Conservation (phyloP, 2,329 filamentous ascomycete genomes). For the Annulohypoxylon truncatum region DNA sequence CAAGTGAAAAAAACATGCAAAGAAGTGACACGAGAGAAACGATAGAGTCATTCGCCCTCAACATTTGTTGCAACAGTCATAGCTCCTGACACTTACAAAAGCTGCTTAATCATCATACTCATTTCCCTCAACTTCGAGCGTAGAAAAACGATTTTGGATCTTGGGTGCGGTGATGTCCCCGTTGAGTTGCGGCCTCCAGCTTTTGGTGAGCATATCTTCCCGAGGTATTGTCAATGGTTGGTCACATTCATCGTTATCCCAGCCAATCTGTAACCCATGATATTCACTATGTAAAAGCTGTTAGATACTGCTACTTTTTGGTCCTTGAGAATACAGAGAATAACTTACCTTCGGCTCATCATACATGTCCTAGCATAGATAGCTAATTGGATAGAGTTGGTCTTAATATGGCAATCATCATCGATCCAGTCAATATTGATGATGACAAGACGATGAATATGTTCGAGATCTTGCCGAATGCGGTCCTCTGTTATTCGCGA, state of each 20-base stretch:
- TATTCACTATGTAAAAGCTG: constrained; percentile 66
- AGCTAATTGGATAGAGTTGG: constrained; percentile 81
- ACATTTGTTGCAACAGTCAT: neutral
- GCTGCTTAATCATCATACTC: neutral
- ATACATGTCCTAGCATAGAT: constrained; percentile 82
- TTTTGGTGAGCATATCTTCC: neutral
- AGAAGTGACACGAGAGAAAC: neutral
- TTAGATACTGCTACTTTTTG: constrained; percentile 30
- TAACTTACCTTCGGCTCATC: constrained; percentile 68
- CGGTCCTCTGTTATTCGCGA: constrained; percentile 69
- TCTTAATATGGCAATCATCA: constrained; percentile 74
- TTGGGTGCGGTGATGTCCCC: neutral
- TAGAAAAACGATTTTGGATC: constrained; percentile 46
- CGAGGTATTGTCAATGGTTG: constrained; percentile 60
- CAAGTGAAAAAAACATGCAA: neutral
- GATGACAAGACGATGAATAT: constrained; percentile 83
- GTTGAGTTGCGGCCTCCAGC: neutral
- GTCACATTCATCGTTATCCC: constrained; percentile 78
- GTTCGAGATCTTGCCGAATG: constrained; percentile 80
- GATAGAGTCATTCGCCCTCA: neutral
- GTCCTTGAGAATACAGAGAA: neutral
- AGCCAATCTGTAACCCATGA: constrained; percentile 76
- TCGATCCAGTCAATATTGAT: constrained; percentile 71
- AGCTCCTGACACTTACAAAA: neutral
- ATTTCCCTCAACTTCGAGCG: neutral